Evolutionary conservation across 2,329 filamentous ascomycete species (phyloP), one percentile per base, ranked within the genome.

Genomic region (Penicillium sp.): DNA sequence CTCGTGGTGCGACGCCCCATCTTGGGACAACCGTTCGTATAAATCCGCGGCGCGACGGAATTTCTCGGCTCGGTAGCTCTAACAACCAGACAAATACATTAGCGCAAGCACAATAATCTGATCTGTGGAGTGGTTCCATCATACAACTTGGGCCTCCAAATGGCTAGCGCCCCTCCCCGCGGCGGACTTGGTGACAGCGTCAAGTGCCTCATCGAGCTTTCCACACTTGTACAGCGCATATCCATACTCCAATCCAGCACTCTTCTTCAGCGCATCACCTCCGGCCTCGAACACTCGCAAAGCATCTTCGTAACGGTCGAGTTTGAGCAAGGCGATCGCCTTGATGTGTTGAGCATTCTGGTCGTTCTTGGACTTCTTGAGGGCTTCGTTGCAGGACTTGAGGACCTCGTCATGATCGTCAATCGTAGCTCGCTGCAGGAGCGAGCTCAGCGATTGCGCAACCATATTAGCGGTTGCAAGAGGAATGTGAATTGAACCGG

Each of bases 181-280:
- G 26, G 73, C 73, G 30, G 75, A 72, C 4, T 71, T 73, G 12
- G 80, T 77, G 26, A 85, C 84, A 30, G 86, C 73, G 30, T 82
- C 76, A 13, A 82, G 83, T 19, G 87, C 87, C 70, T 86, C 81
- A 26, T 81, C 78, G 28, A 85, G 78, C 54, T 82, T 80, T 35
- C 86, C 87, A 40, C 80, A 79, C 67, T 88, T 89, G 76, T 89
- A 89, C 49, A 89, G 77, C 28, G 84, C 83, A 76, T 89, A 89
- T 22, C 85, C 85, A 72, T 87, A 85, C 71, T 88, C 87, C 65
- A 89, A 75, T n/a, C 77, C 74, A 3, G 84, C 85, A 67, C 74
- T 78, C 65, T 84, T 77, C 75, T 87, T 86, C 69, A 89, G 71
- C 53, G 73, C 74, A 65, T 85, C 81, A 24, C 84, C 84, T 53